phyloP scores from a whole-genome alignment of 257 asterid genomes.

The Nicotiana attenuata region DNA sequence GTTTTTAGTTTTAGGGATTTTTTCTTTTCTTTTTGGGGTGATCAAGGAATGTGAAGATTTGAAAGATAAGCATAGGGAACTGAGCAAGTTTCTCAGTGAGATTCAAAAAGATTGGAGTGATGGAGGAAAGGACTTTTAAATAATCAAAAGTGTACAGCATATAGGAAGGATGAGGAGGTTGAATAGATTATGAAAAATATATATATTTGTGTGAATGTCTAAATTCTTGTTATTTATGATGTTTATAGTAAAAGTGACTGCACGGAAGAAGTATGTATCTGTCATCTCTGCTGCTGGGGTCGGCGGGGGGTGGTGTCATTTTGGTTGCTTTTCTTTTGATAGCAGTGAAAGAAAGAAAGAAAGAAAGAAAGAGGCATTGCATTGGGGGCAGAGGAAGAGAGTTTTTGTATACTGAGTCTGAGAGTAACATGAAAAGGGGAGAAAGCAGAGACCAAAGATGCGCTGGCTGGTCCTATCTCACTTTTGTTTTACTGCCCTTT shows the following conservation, averaged over 20 bases:
- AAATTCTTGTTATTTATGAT: background rate
- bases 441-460: conserved; percentile 50
- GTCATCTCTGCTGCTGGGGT: conserved; percentile 3
- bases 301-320: conserved; percentile 5
- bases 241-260: conserved; percentile 4
- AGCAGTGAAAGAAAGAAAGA: conserved; percentile 23
- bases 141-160: conserved; percentile 64
- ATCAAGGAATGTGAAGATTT: conserved; percentile 36
- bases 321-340: conserved; percentile 31
- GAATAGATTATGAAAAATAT: conserved; percentile 21
- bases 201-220: background rate
- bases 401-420: background rate
- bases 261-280: conserved; percentile 4
- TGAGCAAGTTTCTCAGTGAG: conserved; percentile 32
- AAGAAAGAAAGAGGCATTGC: conserved; percentile 21
- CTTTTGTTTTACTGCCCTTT: conserved; percentile 22
- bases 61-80: conserved; percentile 59
- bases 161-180: conserved; percentile 35
- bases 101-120: conserved; percentile 28
- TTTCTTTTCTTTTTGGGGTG: conserved; percentile 10
- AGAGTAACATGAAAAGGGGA: conserved; percentile 61
- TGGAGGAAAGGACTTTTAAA: conserved; percentile 33
- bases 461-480: conserved; percentile 32
- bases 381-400: conserved; percentile 25
- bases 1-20: conserved; percentile 19